phyloP scores from a whole-genome alignment of 2,329 filamentous ascomycete species.

The Colletotrichum abscissum region DNA sequence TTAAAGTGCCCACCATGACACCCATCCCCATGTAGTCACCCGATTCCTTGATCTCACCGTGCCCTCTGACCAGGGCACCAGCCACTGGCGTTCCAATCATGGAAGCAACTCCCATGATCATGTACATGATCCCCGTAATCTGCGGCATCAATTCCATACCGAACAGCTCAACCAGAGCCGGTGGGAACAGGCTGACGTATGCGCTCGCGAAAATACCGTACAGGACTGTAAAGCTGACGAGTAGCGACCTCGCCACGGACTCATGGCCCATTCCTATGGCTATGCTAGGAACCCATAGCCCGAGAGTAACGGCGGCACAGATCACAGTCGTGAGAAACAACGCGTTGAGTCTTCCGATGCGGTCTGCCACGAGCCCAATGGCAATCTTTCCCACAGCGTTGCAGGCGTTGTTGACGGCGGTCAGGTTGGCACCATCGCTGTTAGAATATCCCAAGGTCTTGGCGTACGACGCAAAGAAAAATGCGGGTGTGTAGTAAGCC shows the following conservation, averaged over 20 bases:
- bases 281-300: not conserved
- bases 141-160: not conserved
- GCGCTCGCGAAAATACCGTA: not conserved
- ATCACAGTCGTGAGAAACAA: slow-evolving; percentile 44
- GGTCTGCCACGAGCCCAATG: slow-evolving; percentile 50
- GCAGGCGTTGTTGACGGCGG: slow-evolving; percentile 51
- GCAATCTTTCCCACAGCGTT: slow-evolving; percentile 51
- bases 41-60: not conserved
- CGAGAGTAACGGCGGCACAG: not conserved
- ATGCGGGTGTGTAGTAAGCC: not conserved
- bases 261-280: not conserved
- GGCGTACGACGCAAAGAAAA: not conserved
- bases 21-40: not conserved
- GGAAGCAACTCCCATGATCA: not conserved
- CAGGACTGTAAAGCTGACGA: not conserved
- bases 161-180: not conserved
- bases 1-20: not conserved
- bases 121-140: not conserved
- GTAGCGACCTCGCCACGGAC: not conserved
- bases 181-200: not conserved
- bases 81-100: not conserved
- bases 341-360: slow-evolving; percentile 50
- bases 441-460: slow-evolving; percentile 46
- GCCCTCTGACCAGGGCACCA: not conserved
- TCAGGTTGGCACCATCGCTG: slow-evolving; percentile 49